Base-by-base conservation (phyloP, 768 basidiomycete genomes). In the Trichaptum fuscoviolaceum region DNA sequence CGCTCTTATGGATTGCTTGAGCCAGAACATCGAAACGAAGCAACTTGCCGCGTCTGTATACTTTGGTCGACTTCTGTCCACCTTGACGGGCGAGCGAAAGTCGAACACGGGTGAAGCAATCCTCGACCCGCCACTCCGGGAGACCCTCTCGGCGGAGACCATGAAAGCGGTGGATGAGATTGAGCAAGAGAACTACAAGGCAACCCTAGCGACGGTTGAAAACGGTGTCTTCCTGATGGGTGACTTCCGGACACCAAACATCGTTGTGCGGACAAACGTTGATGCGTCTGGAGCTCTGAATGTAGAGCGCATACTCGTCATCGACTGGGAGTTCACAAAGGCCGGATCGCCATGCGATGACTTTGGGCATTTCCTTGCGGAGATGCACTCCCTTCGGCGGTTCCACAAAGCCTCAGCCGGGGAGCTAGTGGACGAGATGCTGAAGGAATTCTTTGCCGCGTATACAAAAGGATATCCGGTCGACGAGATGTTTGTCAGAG, bases 191-290 rank as follows among this genome's bases (percentile, higher is more conserved):
- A 76, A 73, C 65, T 68, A 70, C 7, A 58, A 71, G 25, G 74
- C 68, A n/a, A 80, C 84, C 34, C 58, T 67, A 27, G 72, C 72
- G 25, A 72, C 72, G 17, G 35, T 7, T 17, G 35, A 7, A 36
- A 36, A 36, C 35, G 35, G 7, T 17, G 70, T 75, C 10, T 62
- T 77, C 66, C 77, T 75, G 23, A 85, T 85, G 84, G 89, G 90
- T 0, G 90, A 91, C 73, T 87, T 90, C 69, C 91, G 89, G 88
- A 83, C 89, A 1, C 89, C 88, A 0, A 90, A 91, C 70, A 69
- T 90, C 60, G 77, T 89, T 68, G 69, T 89, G n/a, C 73, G 69
- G 10, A 36, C 35, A 17, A 36, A 17, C 17, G 71, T 70, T 5
- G 72, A 73, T 7, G 77, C 77, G 18, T 35, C 30, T 12, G 64